phyloP scores from a whole-genome alignment of 352 stramenopile genomes.

The Peronospora belbahrii region DNA sequence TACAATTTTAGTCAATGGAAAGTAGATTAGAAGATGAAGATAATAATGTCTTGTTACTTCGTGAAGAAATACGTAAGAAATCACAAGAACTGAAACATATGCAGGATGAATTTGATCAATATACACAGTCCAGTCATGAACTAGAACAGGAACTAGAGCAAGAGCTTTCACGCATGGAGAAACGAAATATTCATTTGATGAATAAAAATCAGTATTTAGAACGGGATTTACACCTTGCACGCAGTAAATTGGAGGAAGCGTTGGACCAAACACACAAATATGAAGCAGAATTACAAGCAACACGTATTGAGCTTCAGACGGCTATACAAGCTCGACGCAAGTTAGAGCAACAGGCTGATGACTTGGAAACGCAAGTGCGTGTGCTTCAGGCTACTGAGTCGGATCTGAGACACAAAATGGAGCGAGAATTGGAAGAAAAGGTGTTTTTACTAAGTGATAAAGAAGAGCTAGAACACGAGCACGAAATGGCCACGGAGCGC shows the following conservation, averaged over 20 bases:
- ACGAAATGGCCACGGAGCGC: constrained; percentile 68
- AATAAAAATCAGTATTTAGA: constrained; percentile 49
- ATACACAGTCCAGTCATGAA: constrained; percentile 76
- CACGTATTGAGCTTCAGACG: constrained; percentile 36
- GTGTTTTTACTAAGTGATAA: constrained; percentile 79
- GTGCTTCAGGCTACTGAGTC: constrained; percentile 72
- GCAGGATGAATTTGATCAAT: constrained; percentile 76
- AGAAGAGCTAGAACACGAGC: constrained; percentile 71
- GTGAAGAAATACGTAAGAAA: constrained; percentile 43
- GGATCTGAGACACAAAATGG: constrained; percentile 74
- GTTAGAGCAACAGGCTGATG: constrained; percentile 71
- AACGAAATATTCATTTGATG: constrained; percentile 33
- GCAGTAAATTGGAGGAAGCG: constrained; percentile 45
- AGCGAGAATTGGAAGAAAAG: constrained; percentile 82
- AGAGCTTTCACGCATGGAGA: constrained; percentile 59
- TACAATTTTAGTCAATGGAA: constrained; percentile 12
- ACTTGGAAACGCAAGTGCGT: constrained; percentile 72
- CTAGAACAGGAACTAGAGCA: constrained; percentile 71
- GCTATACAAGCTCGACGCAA: constrained; percentile 33
- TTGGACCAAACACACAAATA: constrained; percentile 44
- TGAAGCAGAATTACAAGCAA: constrained; percentile 39
- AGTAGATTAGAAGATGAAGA: constrained; percentile 30
- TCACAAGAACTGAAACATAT: constrained; percentile 55
- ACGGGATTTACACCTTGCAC: constrained; percentile 36
- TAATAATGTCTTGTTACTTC: constrained; percentile 27